phyloP scores from a whole-genome alignment of 2,329 filamentous ascomycete species.

The Trichoderma brevicompactum region DNA sequence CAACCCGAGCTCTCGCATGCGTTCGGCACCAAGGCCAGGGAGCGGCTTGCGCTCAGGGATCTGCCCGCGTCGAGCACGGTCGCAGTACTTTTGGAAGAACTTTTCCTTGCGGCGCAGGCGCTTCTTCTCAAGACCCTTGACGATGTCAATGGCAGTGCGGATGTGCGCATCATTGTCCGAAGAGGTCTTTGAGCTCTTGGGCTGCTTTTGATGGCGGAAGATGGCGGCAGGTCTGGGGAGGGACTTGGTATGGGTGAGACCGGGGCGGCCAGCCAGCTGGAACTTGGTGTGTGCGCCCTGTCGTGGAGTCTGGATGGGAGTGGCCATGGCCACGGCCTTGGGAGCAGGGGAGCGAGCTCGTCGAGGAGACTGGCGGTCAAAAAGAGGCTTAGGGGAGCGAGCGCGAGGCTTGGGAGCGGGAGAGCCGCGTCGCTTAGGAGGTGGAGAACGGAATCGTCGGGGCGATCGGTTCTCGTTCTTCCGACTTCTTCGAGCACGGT shows the following conservation, averaged over 20 bases:
- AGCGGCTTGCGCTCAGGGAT: constrained; percentile 67
- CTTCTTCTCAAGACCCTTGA: constrained; percentile 94
- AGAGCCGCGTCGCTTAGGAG: constrained; percentile 40
- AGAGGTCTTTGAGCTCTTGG: constrained; percentile 43
- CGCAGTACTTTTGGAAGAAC: constrained; percentile 85
- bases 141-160: constrained; percentile 94
- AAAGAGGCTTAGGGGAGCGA: constrained; percentile 58
- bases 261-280: constrained; percentile 59
- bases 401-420: constrained; percentile 52
- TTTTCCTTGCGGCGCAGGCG: constrained; percentile 92
- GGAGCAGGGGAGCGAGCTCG: constrained; percentile 74
- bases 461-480: constrained; percentile 55
- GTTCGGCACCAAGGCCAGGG: constrained; percentile 85
- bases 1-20: constrained; percentile 82
- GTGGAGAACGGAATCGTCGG: constrained; percentile 51
- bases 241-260: constrained; percentile 79
- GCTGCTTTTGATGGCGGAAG: constrained; percentile 60
- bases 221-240: constrained; percentile 78
- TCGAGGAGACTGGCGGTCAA: constrained; percentile 71
- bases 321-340: constrained; percentile 40
- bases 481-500: constrained; percentile 53
- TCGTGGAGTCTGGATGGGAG: constrained; percentile 48
- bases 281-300: constrained; percentile 45
- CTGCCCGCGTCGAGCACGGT: constrained; percentile 74
- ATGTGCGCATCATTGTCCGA: constrained; percentile 63